Base-by-base conservation (phyloP, 305 asterid species). In the Euphrasia arctica region DNA sequence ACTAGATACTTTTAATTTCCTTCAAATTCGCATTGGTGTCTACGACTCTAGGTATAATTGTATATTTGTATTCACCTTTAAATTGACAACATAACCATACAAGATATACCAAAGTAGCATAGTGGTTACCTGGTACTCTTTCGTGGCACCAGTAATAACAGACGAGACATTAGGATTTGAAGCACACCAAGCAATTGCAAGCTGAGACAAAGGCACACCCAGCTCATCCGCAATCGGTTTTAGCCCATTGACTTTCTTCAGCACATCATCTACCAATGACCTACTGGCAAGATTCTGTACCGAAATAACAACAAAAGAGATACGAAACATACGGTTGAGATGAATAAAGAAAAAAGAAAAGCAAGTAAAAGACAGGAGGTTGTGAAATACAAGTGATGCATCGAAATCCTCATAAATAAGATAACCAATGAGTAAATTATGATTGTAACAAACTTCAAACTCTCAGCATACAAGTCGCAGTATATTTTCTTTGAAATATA, bases 161-260 rank as follows among this genome's bases (percentile, higher is more conserved):
- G 96, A 83, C 7, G 97, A 88, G 61, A 94, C 97, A 68, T 90
- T 83, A 13, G 97, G 97, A 77, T 94, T 94, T 15, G 95, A 70
- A 70, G 99, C 99, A 75, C 99, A 94, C 97, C 97, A 94, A 13
- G 99, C 99, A 72, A 94, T 88, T 29, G 97, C 96, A 60, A 94
- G 93, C 74, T 90, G 99, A 60, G 99, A 75, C 41, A 94, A 70
- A 74, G 96, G 77, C 72, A 94, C 97, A 1, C 88, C 96, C 14
- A 94, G 80, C 75, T 86, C 96, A 4, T 85, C 87, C 0, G 99
- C 99, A 62, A 94, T 88, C 36, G 97, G 99, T 72, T 80, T 86
- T 77, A 93, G 55, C 59, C 83, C 84, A 18, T 77, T 78, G 57
- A 90, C 97, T 79, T 90, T 93, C 85, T 51, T 85, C 80, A 94